These are phyloP conservation scores for Neoboletus brunneissimus DNA, from an alignment of 768 basidiomycete genomes.

Conservation along the genomic window DNA sequence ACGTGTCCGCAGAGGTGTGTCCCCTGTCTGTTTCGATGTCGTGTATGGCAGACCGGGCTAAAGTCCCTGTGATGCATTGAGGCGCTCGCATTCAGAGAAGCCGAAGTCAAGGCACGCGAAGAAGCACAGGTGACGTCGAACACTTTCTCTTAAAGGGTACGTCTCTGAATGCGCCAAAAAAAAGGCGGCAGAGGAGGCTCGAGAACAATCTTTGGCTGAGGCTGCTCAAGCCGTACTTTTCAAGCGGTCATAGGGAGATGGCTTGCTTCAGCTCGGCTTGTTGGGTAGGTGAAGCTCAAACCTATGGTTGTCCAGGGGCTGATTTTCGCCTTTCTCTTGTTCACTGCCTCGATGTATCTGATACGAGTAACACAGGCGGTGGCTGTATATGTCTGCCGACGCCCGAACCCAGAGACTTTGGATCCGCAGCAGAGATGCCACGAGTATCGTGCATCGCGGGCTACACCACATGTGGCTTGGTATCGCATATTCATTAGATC, in stretches of 20 bases:
- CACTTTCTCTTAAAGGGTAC: neutral
- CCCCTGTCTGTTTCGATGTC: neutral
- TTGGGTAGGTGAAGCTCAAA: neutral
- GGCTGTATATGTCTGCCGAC: too few species aligned
- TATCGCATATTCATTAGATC: neutral
- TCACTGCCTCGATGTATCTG: neutral
- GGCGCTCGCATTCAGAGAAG: conserved; percentile 24
- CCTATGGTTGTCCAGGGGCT: neutral
- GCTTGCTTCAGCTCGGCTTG: neutral
- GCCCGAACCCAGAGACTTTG: neutral
- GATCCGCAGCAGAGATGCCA: neutral
- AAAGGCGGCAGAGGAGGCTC: conserved; percentile 29
- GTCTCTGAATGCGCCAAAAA: neutral
- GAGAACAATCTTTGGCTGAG: conserved; percentile 29
- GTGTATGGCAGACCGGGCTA: neutral
- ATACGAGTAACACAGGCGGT: neutral
- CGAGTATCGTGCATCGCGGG: neutral
- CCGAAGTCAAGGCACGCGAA: conserved; percentile 19
- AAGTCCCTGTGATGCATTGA: neutral
- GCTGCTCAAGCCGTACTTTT: conserved; percentile 29
- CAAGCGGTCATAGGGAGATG: conserved; percentile 9
- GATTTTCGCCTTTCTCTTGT: neutral
- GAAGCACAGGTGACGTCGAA: conserved; percentile 13
- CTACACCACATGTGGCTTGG: neutral
- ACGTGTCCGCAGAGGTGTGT: conserved; percentile 20